These are phyloP conservation scores for Gypsophila paniculata DNA, from an alignment of 179 eudicot species.

Conservation along the genomic window DNA sequence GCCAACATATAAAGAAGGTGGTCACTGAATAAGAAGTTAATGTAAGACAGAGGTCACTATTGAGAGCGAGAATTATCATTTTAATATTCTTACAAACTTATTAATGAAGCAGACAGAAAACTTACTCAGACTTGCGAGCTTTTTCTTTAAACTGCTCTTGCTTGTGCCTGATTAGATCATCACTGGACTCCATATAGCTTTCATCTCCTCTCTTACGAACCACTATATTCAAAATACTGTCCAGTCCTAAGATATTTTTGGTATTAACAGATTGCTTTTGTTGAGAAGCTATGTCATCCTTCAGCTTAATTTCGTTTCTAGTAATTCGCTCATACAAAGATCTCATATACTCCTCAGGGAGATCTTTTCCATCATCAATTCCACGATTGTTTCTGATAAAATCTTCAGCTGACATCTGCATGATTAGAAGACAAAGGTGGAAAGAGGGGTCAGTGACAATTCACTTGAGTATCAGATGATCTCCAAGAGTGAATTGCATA, in stretches of 20 bases:
- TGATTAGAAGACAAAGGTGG: slow-evolving; percentile 8
- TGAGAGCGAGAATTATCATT: background rate
- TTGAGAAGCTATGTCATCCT: slow-evolving; percentile 68
- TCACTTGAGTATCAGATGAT: background rate
- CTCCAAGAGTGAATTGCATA: slow-evolving; percentile 7
- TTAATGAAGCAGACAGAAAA: slow-evolving; percentile 13
- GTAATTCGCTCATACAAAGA: slow-evolving; percentile 88
- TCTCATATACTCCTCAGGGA: slow-evolving; percentile 85
- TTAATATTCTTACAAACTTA: background rate
- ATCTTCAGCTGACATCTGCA: slow-evolving; percentile 96
- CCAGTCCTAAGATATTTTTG: slow-evolving; percentile 80
- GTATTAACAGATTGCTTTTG: slow-evolving; percentile 73
- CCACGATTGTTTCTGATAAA: slow-evolving; percentile 94
- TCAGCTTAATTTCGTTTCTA: slow-evolving; percentile 91
- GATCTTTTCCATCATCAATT: slow-evolving; percentile 95
- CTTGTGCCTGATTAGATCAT: slow-evolving; percentile 91
- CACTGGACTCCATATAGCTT: slow-evolving; percentile 64
- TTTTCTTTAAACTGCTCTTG: slow-evolving; percentile 96
- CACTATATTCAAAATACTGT: slow-evolving; percentile 86
- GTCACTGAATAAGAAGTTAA: background rate
- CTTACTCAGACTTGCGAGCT: slow-evolving; percentile 99
- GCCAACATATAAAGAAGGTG: background rate
- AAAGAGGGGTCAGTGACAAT: slow-evolving; percentile 16
- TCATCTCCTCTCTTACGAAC: slow-evolving; percentile 80
- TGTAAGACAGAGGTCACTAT: background rate